Evolutionary conservation across 768 basidiomycete genomes (phyloP), one percentile per base, ranked within the genome.

Genomic region (Panaeolus cyanescens): DNA sequence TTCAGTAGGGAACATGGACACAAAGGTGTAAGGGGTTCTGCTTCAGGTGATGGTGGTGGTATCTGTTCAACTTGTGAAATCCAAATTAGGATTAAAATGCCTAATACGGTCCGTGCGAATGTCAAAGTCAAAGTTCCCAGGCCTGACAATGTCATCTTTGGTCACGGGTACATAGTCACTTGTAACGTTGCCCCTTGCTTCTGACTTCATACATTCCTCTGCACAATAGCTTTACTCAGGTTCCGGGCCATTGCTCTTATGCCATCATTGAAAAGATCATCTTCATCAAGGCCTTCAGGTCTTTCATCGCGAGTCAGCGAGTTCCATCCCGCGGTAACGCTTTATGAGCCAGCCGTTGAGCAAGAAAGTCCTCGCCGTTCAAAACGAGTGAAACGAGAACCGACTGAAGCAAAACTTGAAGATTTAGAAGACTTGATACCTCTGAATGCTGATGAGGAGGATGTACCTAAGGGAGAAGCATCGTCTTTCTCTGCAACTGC

Each of bases 401-500:
- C 59, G 2, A 64, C 32, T 55, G 62, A 63, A 59, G 58, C 45
- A 2, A 40, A 5, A 17, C 25, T 70, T 31, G 57, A 50, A 6
- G 69, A 70, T 55, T 42, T 68, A 30, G 67, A 70, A 36, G 69
- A 69, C 59, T 56, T 66, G 28, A 56, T 62, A 59, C 62, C 50
- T 32, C 30, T 34, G 59, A 15, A 22, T 34, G 39, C 37, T 22
- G 64, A 22, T 28, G 31, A 58, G 50, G 25, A 20, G 55, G 17
- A 36, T 31, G 13, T 30, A 55, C 19, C 34, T 8, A 61, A 45
- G 28, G n/a, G 13, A 30, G 40, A 50, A 32, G 5, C 30, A 8
- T 9, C 34, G 19, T 57, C 74, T 54, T 71, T 73, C 59, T 82
- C 83, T 0, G 73, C 60, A 7, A 64, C 68, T 10, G 62, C 65